Evolutionary conservation across 1,284 basidiomycete genomes (phyloP), one percentile per base, ranked within the genome.

Genomic region (Microbotryum violaceum): DNA sequence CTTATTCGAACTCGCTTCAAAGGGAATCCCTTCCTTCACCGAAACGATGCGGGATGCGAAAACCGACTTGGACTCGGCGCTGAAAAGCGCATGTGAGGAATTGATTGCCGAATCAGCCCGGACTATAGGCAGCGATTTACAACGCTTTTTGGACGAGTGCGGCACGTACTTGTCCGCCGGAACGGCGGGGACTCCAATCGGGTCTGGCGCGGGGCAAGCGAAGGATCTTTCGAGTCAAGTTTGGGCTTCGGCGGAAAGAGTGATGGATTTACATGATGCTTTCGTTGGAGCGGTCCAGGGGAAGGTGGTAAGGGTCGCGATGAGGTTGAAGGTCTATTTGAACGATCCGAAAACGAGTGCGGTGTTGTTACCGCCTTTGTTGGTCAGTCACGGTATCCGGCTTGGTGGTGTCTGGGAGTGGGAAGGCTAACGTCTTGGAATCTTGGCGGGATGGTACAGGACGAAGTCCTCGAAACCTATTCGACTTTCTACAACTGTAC

Each of bases 41-140:
- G 70, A 71, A 49, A 68, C 65, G 14, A 72, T 73, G 53, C 66
- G 70, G 4, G 77, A 79, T 57, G 77, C 77, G 16, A 74, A 76
- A 52, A 64, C 51, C 18, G 86, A 85, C 62, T 86, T 94, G 62
- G 91, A 94, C 74, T 81, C 85, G 57, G 86, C 87, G 52, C 81
- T 94, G 49, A 88, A 89, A 72, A 79, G 79, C 31, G 85, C 85
- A 0, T 94, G 91, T 76, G 89, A 92, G 76, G 82, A 83, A 46
- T 80, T 90, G 49, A 93, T 96, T 64, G 75, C 79, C 3, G 76
- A 82, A n/a, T 84, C 83, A 63, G 79, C 83, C 2, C 75, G 79
- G 45, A 73, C 77, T 0, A 79, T 80, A 1, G 76, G 77, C 25
- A 76, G 77, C 12, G 80, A 84, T 1, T 73, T 90, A 8, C 81